Conservation (phyloP, 176 grass and related monocot species). For the Avena eriantha region DNA sequence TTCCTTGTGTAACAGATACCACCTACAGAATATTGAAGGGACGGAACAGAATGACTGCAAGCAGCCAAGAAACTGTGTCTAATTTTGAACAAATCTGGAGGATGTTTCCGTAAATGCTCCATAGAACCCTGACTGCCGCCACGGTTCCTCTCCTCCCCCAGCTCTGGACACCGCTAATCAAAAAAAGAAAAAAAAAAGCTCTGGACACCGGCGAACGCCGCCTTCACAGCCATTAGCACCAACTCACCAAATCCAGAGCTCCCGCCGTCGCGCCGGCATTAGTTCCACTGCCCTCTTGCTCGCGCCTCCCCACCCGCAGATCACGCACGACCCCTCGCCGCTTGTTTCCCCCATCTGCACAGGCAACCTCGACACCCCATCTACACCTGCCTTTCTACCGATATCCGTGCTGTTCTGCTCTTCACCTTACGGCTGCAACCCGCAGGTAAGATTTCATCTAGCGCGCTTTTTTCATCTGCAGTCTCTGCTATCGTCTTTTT, state of each 20-base stretch:
- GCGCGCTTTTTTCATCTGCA: not conserved
- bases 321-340: conserved; percentile 19
- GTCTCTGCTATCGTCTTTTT: not conserved
- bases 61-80: too few species aligned
- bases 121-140: conserved; percentile 18
- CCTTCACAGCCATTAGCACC: conserved; percentile 11
- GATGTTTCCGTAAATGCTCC: not conserved
- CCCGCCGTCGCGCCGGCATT: conserved; percentile 11
- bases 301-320: conserved; percentile 10
- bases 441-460: not conserved
- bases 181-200: not conserved
- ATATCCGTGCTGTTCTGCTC: not conserved
- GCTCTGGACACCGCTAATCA: conserved; percentile 3
- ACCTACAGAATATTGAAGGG: too few species aligned
- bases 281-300: not conserved
- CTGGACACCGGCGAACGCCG: conserved; percentile 27
- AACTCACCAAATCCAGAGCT: conserved; percentile 3
- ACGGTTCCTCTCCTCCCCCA: conserved; percentile 20
- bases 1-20: too few species aligned
- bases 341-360: conserved; percentile 1
- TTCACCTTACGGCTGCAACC: not conserved
- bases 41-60: too few species aligned
- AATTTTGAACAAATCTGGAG: too few species aligned
- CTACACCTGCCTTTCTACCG: conserved; percentile 14
- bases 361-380: conserved; percentile 1